Base-by-base conservation (phyloP, 176 grass and related monocot genomes). In the Aegilops longissima region DNA sequence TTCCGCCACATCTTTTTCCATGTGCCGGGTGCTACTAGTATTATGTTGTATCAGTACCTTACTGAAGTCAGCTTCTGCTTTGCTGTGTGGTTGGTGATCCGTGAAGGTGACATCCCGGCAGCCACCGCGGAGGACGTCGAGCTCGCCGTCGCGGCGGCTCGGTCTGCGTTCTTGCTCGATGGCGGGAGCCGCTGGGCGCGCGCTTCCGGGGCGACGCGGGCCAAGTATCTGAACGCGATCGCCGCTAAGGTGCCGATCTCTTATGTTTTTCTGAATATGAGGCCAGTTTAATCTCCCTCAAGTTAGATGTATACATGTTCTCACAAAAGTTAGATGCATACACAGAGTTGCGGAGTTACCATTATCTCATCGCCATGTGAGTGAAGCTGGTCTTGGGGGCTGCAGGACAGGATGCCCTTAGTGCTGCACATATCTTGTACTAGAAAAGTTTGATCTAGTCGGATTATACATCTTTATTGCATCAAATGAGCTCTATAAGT, bases 51-150 rank as follows among this genome's bases (percentile, higher is more conserved):
- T 13, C 36, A 36, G 61, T 65, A 21, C 16, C 29, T 61, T 73
- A 30, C 77, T 86, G 35, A 81, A 70, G 76, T 8, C 6, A 40
- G 44, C 39, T 80, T 75, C 30, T 63, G 25, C 9, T 51, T 62
- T 21, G 12, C 33, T 62, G 9, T 27, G 63, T 34, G 33, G 25
- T 27, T 29, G 16, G 66, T 49, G 70, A 82, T 76, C 87, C 51
- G 49, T 81, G 52, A 79, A 98, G 96, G 92, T 30, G 90, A 98
- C 84, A 91, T 98, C 80, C 96, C 96, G 27, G 92, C 96, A 59
- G 96, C 49, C 31, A 98, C 93, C n/a, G 70, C 80, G 49, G 96
- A 98, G 92, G 96, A 98, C 78, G 93, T 98, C 52, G 93, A 98
- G 78, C 87, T 98, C 38, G 93, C 96, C 64, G 96, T 98, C 35